phyloP scores from a whole-genome alignment of 108 stramenopile genomes.

The Ochromonas danica region DNA sequence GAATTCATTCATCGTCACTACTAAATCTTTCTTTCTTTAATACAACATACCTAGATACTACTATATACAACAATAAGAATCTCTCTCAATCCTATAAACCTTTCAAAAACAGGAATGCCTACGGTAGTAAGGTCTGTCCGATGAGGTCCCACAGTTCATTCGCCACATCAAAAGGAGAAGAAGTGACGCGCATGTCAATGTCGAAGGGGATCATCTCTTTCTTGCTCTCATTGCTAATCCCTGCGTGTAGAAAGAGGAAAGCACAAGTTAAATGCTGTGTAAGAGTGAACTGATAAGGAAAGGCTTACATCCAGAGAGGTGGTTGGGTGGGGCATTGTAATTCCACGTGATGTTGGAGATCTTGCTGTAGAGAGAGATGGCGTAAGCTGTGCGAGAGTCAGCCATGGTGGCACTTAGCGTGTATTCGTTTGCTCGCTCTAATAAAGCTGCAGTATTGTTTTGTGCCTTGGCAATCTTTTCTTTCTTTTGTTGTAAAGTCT shows the following conservation, averaged over 20 bases:
- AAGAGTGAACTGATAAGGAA: neutral
- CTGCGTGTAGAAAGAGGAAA: neutral
- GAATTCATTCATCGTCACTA: too few species aligned
- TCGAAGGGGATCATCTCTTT: neutral
- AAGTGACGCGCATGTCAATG: neutral
- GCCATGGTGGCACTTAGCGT: neutral
- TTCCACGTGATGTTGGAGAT: constrained; percentile 35
- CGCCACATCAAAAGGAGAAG: constrained; percentile 1
- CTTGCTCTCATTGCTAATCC: neutral
- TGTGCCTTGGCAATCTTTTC: neutral
- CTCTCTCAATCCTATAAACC: too few species aligned
- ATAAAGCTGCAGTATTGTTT: neutral
- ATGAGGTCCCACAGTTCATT: neutral
- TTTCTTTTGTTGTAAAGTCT: neutral
- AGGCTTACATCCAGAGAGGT: constrained; percentile 33
- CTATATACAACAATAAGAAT: too few species aligned
- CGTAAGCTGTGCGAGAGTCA: constrained; percentile 32
- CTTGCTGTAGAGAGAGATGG: constrained; percentile 5
- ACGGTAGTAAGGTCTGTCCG: neutral
- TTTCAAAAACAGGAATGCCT: too few species aligned
- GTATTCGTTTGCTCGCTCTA: constrained; percentile 10
- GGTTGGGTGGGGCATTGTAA: constrained; percentile 1
- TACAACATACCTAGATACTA: too few species aligned
- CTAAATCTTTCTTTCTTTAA: too few species aligned
- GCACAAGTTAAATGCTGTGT: neutral